Evolutionary conservation across 1,139 yeast species (phyloP), one percentile per base, ranked within the genome.

Genomic region (Suhomyces anneliseae): DNA sequence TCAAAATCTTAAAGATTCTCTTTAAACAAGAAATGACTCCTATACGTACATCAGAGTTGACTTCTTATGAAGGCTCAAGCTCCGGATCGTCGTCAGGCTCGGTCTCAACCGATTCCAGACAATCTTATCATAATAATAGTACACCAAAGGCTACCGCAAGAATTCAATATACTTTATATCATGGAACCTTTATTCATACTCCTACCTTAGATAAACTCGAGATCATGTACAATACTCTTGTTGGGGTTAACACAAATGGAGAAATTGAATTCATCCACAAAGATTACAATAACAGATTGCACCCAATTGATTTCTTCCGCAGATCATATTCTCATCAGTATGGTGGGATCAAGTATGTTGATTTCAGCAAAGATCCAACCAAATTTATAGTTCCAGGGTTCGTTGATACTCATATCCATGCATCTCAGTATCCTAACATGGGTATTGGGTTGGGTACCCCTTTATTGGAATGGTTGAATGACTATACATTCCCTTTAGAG

Each of bases 341-440:
- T 34, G 15, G 31, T 8, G 47, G 56, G 42, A 59, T 69, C 49
- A 60, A 61, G 11, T 68, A 51, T 48, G 56, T 69, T 7, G 74
- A 71, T 50, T 56, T 59, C 38, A 61, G 68, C n/a, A 48, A 57
- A 8, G 62, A 65, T 35, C 59, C 66, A 19, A 53, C 67, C 43
- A 68, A 76, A 45, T 90, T 92, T 63, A 81, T 86, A 58, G 82
- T 89, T 59, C 99, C 99, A 0, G 99, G 99, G 1, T 90, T 93
- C 58, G 72, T 93, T 11, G 99, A 93, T 61, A 90, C 98, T 1
- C 99, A 93, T 62, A 90, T 90, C 51, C 99, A 93, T 64, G 97
- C 98, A 0, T 87, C 98, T 5, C 99, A 93, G 68, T 93, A 83
- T 63, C 97, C 98, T n/a, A 93, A 93, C 64, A 77, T 82, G 42